Evolutionary conservation across 2,329 filamentous ascomycete species (phyloP).

Genomic region (Kalmusia sp.): DNA sequence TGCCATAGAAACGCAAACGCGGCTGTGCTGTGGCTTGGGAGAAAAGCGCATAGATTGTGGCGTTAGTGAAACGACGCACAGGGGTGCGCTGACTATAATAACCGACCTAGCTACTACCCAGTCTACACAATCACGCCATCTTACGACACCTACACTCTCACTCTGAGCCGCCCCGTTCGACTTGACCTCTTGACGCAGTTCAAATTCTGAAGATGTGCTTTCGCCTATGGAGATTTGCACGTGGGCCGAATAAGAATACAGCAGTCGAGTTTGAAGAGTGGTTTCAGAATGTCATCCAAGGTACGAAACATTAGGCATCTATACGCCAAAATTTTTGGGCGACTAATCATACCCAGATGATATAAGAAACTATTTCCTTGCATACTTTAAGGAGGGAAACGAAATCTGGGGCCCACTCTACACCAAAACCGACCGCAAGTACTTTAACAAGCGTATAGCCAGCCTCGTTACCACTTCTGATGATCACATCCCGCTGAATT

Average conservation of each 20-base stretch:
- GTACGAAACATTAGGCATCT: neutral
- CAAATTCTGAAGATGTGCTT: neutral
- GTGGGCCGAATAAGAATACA: neutral
- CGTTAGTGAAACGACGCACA: neutral
- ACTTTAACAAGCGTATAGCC: neutral
- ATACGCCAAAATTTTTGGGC: neutral
- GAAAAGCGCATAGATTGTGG: constrained; percentile 1
- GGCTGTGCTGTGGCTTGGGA: neutral
- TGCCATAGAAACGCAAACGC: too few relatives aligned
- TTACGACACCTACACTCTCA: constrained; percentile 2
- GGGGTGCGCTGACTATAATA: constrained; percentile 8
- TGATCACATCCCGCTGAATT: neutral
- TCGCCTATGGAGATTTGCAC: neutral
- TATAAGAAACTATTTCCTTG: neutral
- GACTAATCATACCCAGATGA: neutral
- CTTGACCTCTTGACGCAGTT: neutral
- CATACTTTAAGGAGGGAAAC: neutral
- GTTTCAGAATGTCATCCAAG: neutral
- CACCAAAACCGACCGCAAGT: neutral
- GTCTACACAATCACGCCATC: constrained; percentile 1
- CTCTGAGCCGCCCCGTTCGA: neutral
- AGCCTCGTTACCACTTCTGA: neutral
- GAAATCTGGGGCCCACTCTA: neutral
- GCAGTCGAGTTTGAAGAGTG: neutral
- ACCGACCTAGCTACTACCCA: constrained; percentile 6